phyloP scores from a whole-genome alignment of 192 early-diverging fungal genomes.

The Coemansia sp. region DNA sequence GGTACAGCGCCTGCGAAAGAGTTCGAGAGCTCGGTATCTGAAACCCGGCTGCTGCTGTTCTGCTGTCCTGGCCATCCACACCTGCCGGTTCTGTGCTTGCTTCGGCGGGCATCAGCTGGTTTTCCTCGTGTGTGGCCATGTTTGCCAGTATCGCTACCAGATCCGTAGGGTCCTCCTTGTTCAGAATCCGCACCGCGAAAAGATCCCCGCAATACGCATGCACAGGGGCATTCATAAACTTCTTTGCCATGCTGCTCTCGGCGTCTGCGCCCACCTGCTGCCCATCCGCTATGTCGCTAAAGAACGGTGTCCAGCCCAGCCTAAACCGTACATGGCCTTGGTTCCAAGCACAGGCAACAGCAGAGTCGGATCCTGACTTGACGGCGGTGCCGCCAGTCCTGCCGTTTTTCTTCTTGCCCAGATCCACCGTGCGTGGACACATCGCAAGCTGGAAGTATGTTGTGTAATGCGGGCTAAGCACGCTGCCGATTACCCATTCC shows the following conservation, averaged over 20 bases:
- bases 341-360: slow-evolving; percentile 38
- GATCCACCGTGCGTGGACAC: slow-evolving; percentile 29
- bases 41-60: slow-evolving; percentile 4
- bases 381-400: neutral
- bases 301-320: slow-evolving; percentile 54
- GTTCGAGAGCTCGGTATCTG: slow-evolving; percentile 42
- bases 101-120: slow-evolving; percentile 20
- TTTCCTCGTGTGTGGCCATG: slow-evolving; percentile 44
- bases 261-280: slow-evolving; percentile 3
- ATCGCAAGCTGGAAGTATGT: slow-evolving; percentile 48
- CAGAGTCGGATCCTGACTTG: slow-evolving; percentile 7
- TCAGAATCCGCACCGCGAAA: slow-evolving; percentile 50
- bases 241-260: neutral
- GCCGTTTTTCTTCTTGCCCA: slow-evolving; percentile 24
- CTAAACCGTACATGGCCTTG: slow-evolving; percentile 46
- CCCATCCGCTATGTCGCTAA: slow-evolving; percentile 26
- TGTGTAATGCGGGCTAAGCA: slow-evolving; percentile 52
- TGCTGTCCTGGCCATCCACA: neutral
- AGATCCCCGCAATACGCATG: slow-evolving; percentile 53
- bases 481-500: slow-evolving; percentile 44
- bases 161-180: slow-evolving; percentile 53
- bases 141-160: slow-evolving; percentile 52
- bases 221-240: slow-evolving; percentile 22
- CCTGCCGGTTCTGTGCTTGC: neutral
- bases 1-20: slow-evolving; percentile 40